Evolutionary conservation across 2,329 filamentous ascomycete genomes (phyloP).

Genomic region (Aspergillus arachidicola): DNA sequence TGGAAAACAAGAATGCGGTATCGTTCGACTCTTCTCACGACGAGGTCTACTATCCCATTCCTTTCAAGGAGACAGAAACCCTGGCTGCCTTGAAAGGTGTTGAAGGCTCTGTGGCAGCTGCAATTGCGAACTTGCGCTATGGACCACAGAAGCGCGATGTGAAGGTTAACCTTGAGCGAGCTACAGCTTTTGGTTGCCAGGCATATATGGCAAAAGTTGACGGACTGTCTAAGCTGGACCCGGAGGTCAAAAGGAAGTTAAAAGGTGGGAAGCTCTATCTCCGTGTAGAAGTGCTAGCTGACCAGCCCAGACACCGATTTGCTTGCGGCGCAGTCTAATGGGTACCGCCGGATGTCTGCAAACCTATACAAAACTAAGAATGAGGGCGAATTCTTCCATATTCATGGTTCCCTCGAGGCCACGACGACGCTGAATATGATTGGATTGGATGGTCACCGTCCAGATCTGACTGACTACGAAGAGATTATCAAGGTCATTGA

Average conservation of each 20-base stretch:
- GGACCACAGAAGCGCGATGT: conserved; percentile 45
- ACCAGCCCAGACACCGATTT: conserved; percentile 67
- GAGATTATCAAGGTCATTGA: conserved; percentile 64
- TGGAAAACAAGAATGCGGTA: conserved; percentile 35
- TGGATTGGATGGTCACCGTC: conserved; percentile 63
- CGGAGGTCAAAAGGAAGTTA: conserved; percentile 40
- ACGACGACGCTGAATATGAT: conserved; percentile 71
- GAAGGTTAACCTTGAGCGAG: conserved; percentile 40
- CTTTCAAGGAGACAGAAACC: conserved; percentile 57
- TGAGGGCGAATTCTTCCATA: conserved; percentile 71
- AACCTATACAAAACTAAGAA: conserved; percentile 71
- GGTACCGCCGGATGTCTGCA: conserved; percentile 72
- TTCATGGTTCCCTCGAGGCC: conserved; percentile 74
- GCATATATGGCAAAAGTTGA: conserved; percentile 47
- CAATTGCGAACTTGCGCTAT: conserved; percentile 59
- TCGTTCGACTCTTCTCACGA: conserved; percentile 41
- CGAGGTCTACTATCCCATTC: conserved; percentile 46
- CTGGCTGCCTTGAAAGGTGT: conserved; percentile 60
- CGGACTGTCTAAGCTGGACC: conserved; percentile 42
- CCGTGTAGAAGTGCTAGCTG: not conserved
- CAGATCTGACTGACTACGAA: conserved; percentile 63
- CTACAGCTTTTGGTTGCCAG: conserved; percentile 45
- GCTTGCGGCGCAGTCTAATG: conserved; percentile 68
- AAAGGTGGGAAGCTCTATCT: conserved; percentile 32
- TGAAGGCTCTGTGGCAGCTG: conserved; percentile 62